These are phyloP conservation scores for Clathrospora elynae DNA, from an alignment of 2,329 filamentous ascomycete genomes.

Conservation along the genomic window DNA sequence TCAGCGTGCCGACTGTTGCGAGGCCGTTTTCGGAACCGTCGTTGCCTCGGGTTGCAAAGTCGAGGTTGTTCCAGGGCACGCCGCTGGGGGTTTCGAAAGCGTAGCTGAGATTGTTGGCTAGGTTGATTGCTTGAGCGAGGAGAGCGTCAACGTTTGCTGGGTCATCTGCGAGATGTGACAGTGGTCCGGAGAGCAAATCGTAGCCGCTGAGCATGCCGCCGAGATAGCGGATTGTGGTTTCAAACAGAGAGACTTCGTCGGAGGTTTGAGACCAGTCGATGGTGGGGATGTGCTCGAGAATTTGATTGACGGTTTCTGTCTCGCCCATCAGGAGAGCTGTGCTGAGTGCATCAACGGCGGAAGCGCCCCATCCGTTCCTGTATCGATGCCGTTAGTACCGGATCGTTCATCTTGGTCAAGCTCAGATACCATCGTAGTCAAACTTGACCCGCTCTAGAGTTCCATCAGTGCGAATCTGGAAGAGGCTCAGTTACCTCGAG, in stretches of 20 bases:
- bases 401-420: too few relatives aligned
- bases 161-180: constrained; percentile 57
- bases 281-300: constrained; percentile 70
- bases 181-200: constrained; percentile 73
- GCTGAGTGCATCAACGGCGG: constrained; percentile 77
- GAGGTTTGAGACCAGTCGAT: constrained; percentile 71
- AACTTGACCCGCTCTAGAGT: too few relatives aligned
- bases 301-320: constrained; percentile 68
- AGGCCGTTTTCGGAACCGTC: constrained; percentile 67
- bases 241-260: constrained; percentile 73
- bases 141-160: constrained; percentile 61
- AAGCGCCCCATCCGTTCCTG: constrained; percentile 85
- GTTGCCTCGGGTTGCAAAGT: constrained; percentile 59
- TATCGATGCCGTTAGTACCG: too few relatives aligned
- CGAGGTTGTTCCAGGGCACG: constrained; percentile 72
- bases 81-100: constrained; percentile 79
- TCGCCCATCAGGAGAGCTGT: constrained; percentile 80
- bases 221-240: constrained; percentile 88
- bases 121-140: constrained; percentile 67
- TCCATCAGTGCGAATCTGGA: background rate
- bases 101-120: constrained; percentile 75
- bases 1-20: constrained; percentile 76
- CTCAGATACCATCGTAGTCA: background rate
- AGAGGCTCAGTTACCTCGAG: constrained; percentile 64
- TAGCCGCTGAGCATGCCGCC: constrained; percentile 78